Conservation (phyloP, 768 basidiomycete species). For the Suillus clintonianus region DNA sequence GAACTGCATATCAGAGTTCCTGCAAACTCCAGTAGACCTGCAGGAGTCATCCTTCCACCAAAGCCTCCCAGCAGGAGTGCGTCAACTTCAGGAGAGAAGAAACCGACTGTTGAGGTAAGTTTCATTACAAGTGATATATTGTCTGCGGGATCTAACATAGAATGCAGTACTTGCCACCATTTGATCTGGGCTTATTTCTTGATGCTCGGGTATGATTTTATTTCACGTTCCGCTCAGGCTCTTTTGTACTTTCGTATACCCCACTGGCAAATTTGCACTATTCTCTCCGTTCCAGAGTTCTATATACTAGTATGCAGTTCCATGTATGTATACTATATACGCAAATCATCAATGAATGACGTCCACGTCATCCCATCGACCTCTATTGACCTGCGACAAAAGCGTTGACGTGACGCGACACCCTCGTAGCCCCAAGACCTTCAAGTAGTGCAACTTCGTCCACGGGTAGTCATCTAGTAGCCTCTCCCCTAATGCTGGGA, state of each 20-base stretch:
- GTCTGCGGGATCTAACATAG: neutral
- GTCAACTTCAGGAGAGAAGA: slow-evolving; percentile 33
- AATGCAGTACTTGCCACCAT: slow-evolving; percentile 46
- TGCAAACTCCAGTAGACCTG: slow-evolving; percentile 32
- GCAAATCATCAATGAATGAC: slow-evolving; percentile 35
- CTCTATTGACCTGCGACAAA: slow-evolving; percentile 50
- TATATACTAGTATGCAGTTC: slow-evolving; percentile 16
- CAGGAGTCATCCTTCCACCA: slow-evolving; percentile 51
- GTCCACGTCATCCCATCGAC: slow-evolving; percentile 66
- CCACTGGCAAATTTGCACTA: slow-evolving; percentile 10
- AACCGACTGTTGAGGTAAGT: slow-evolving; percentile 38
- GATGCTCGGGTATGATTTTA: slow-evolving; percentile 44
- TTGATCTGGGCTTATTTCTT: slow-evolving; percentile 57
- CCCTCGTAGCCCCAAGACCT: slow-evolving; percentile 56
- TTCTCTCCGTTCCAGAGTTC: slow-evolving; percentile 15
- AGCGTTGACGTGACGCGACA: slow-evolving; percentile 50
- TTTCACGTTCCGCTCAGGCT: slow-evolving; percentile 1
- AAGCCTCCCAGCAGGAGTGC: slow-evolving; percentile 19
- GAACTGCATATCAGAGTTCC: slow-evolving; percentile 49
- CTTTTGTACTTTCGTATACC: slow-evolving; percentile 4
- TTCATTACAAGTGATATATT: neutral
- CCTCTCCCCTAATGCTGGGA: slow-evolving; percentile 23
- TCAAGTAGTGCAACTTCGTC: slow-evolving; percentile 54
- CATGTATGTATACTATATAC: slow-evolving; percentile 24
- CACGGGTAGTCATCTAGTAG: slow-evolving; percentile 57